A percentile compares a stretch with the other conserved stretches of the same genome.
Evolutionary conservation across 1,284 basidiomycete genomes (phyloP).

Genomic region (Papiliotrema terrestris): DNA sequence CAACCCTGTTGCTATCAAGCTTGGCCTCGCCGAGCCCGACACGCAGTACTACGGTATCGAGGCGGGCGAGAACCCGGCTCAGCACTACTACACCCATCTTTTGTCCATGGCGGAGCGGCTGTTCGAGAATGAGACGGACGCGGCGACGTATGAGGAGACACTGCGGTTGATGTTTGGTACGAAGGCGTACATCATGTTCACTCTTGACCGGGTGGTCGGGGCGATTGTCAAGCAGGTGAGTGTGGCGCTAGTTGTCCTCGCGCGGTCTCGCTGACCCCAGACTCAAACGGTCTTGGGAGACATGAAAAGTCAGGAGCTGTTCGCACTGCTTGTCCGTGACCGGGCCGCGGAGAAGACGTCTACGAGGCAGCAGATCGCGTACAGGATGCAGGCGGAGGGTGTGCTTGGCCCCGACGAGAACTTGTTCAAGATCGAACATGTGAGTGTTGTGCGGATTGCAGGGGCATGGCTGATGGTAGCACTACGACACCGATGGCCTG

Average conservation of each 20-base stretch:
- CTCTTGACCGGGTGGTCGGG: conserved; percentile 86
- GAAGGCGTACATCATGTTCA: conserved; percentile 88
- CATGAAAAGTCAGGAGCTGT: conserved; percentile 75
- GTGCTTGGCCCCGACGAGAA: conserved; percentile 85
- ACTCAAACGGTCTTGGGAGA: conserved; percentile 76
- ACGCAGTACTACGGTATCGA: conserved; percentile 49
- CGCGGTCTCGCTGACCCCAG: conserved; percentile 46
- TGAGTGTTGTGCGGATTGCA: conserved; percentile 46
- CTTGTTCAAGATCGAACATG: conserved; percentile 89
- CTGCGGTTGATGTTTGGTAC: conserved; percentile 95
- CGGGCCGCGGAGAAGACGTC: conserved; percentile 58
- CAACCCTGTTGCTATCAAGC: conserved; percentile 57
- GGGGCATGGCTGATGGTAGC: conserved; percentile 50
- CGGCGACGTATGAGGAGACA: conserved; percentile 85
- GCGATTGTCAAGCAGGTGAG: conserved; percentile 80
- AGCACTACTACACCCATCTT: conserved; percentile 80
- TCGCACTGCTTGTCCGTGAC: conserved; percentile 75
- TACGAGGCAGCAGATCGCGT: conserved; percentile 79
- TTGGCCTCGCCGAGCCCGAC: conserved; percentile 60
- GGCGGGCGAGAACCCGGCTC: conserved; percentile 53
- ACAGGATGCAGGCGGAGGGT: conserved; percentile 75
- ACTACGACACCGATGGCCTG: conserved; percentile 65
- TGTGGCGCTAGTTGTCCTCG: conserved; percentile 31
- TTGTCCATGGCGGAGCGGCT: conserved; percentile 89
- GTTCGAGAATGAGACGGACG: conserved; percentile 90